Conservation (phyloP, 2,329 filamentous ascomycete species). For the Xylaria hypoxylon region DNA sequence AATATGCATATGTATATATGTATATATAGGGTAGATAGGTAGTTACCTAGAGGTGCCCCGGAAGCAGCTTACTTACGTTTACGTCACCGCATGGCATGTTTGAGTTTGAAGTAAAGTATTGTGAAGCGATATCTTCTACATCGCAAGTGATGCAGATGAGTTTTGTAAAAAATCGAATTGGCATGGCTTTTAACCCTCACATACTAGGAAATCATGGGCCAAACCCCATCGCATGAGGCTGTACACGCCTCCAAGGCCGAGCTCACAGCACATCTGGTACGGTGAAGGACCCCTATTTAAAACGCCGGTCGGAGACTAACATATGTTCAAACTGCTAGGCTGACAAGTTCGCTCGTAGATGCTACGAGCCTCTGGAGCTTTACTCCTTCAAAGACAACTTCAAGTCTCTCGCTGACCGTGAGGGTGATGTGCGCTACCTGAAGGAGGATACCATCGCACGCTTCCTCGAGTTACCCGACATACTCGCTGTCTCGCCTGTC, state of each 20-base stretch:
- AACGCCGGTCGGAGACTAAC: constrained; percentile 12
- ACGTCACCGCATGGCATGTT: constrained; percentile 29
- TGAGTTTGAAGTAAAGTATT: constrained; percentile 1
- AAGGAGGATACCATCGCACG: constrained; percentile 77
- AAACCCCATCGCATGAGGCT: constrained; percentile 61
- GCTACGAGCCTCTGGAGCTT: constrained; percentile 77
- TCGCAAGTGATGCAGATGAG: constrained; percentile 1
- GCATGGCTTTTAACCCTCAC: constrained; percentile 43
- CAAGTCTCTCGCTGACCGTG: constrained; percentile 73
- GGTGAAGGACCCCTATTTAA: constrained; percentile 36
- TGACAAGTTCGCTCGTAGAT: constrained; percentile 73
- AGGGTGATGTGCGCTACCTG: constrained; percentile 72
- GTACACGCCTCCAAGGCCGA: constrained; percentile 62
- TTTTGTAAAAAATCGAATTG: constrained; percentile 22
- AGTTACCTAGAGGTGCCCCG: too few relatives aligned
- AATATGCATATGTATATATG: too few relatives aligned
- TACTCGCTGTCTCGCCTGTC: constrained; percentile 73
- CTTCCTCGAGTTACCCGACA: constrained; percentile 79
- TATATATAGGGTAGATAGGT: too few relatives aligned
- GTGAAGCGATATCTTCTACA: neutral
- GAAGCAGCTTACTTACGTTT: constrained; percentile 10
- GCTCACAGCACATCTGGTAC: constrained; percentile 63
- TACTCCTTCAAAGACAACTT: constrained; percentile 82
- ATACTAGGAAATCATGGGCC: constrained; percentile 59
- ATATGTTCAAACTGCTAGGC: constrained; percentile 57